These are phyloP conservation scores for Cubamyces lactineus DNA, from an alignment of 768 basidiomycete species.

Conservation along the genomic window DNA sequence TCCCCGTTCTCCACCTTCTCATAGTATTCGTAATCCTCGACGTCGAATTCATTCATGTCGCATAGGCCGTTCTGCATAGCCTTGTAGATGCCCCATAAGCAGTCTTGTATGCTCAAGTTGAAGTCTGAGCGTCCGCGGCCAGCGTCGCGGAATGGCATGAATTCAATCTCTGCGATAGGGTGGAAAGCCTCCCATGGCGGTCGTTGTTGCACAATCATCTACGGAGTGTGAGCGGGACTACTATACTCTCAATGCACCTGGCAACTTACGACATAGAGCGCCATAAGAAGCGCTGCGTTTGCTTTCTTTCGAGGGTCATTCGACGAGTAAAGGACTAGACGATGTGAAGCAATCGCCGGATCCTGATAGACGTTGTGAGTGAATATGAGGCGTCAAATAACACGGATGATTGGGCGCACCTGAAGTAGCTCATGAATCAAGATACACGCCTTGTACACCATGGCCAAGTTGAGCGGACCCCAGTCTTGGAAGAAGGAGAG, in stretches of 20 bases:
- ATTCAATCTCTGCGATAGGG: conserved; percentile 89
- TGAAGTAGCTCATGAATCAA: conserved; percentile 88
- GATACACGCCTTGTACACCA: conserved; percentile 92
- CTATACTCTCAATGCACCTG: not conserved
- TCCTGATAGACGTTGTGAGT: conserved; percentile 51
- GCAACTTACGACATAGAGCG: conserved; percentile 82
- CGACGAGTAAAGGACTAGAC: conserved; percentile 87
- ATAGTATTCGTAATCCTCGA: conserved; percentile 91
- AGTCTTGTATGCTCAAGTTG: conserved; percentile 91
- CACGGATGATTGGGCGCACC: conserved; percentile 42
- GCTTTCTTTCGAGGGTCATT: conserved; percentile 86
- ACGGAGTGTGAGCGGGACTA: not conserved
- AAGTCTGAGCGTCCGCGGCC: conserved; percentile 92
- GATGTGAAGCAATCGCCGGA: conserved; percentile 67
- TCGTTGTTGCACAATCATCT: conserved; percentile 93
- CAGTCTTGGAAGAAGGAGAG: conserved; percentile 94
- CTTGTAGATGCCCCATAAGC: conserved; percentile 87
- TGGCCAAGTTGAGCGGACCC: conserved; percentile 90
- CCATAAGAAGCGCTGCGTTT: conserved; percentile 93
- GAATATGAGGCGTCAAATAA: not conserved
- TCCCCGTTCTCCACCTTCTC: conserved; percentile 96
- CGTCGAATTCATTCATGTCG: conserved; percentile 92
- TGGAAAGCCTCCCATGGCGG: conserved; percentile 95
- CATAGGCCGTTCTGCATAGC: conserved; percentile 90
- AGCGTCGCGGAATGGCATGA: conserved; percentile 96